Evolutionary conservation across 1,284 basidiomycete genomes (phyloP), one percentile per base, ranked within the genome.

Genomic region (Wallemia ichthyophaga): DNA sequence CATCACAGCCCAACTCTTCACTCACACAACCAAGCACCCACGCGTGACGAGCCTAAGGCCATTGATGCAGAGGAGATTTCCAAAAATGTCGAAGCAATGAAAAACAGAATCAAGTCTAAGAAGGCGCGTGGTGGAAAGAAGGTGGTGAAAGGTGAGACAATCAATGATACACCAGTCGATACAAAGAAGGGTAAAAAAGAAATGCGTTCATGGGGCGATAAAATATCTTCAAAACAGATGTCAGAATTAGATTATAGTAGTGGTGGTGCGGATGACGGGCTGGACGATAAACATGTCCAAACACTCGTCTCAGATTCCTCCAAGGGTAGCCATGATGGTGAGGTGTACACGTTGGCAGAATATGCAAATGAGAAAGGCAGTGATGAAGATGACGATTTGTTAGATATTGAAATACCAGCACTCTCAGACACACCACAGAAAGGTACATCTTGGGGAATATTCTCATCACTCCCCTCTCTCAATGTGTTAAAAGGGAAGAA

Each of bases 131-230:
- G 62, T 72, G 78, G 66, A 73, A 73, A 58, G 67, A 63, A 63
- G 28, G 67, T 67, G 64, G 65, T 72, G 71, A 67, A 76, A 75
- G 66, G 67, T 70, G 66, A 77, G 74, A 62, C 69, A 72, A 55
- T 75, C 15, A 72, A 58, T 76, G 74, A 65, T 78, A 78, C 77
- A 74, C 61, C 69, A 72, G 56, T 75, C 17, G 72, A 61, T 19
- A 74, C 77, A 48, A 60, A 80, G 68, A 70, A 69, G 37, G 80
- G 76, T 63, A 68, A 78, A 2, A 96, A 96, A 71, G 69, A 75
- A 23, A 84, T 84, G 70, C 80, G 92, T 54, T 94, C 87, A 71
- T 98, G 92, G 92, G 87, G 82, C 21, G 80, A 88, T 56, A 76
- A 80, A 62, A 77, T 77, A 1, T 80, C 81, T 7, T 81, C 78